Evolutionary conservation across 2,329 filamentous ascomycete genomes (phyloP), one percentile per base, ranked within the genome.

Genomic region (Fusarium sp.): DNA sequence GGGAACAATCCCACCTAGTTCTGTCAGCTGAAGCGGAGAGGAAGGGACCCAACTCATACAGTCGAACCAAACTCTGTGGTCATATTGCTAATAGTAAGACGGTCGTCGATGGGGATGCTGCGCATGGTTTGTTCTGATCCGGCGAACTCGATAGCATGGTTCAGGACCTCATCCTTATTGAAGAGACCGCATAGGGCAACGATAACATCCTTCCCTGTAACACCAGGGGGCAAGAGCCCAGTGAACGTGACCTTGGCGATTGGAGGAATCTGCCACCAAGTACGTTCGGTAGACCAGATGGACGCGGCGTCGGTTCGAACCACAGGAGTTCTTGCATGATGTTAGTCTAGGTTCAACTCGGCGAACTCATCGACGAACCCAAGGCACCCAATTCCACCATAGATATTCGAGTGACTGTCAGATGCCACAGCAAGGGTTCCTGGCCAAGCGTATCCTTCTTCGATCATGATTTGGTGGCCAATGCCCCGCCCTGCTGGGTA

Each of bases 131-230:
- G 85, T 68, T 93, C 89, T 0, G 90, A 89, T 11, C 94, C 95
- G 0, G 88, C 89, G 75, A 97, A 97, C 76, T 98, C 95, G 65
- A 98, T 90, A 5, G 89, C 89, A 76, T 97, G 93, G 81, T 98
- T 98, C 13, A 97, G 84, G 0, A 97, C 95, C 46, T 97, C 93
- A 72, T 93, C 91, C 58, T 91, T 88, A 80, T 92, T 91, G 83
- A 98, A 96, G 0, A 97, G 81, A 1, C 91, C 92, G 72, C 93
- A 96, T 1, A 98, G 85, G 0, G 93, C 92, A 25, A 97, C 87
- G 70, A 98, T 98, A 11, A 97, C 91, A 78, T 98, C 96, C 80
- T 99, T 98, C 29, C 93, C 95, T 0, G 91, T 93, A 1, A 97
- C 93, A 10, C 94, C 94, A 1, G 83, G 81, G 0, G 93, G 94